These are phyloP conservation scores for Colletotrichum lupini DNA, from an alignment of 2,329 filamentous ascomycete genomes.

Conservation along the genomic window DNA sequence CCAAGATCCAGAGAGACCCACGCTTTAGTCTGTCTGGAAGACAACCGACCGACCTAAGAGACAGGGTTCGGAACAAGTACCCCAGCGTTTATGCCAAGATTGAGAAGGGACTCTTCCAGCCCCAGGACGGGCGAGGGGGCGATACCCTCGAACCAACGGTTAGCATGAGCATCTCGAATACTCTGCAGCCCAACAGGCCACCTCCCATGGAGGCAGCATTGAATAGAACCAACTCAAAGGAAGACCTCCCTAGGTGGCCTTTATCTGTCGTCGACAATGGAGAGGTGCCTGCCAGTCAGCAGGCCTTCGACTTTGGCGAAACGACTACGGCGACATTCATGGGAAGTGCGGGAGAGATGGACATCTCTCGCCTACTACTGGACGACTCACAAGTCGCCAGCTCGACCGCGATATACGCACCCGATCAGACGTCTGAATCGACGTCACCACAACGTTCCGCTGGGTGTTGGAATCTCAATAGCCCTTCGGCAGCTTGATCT, in stretches of 20 bases:
- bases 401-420: constrained; percentile 38
- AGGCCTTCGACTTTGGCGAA: constrained; percentile 58
- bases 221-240: constrained; percentile 54
- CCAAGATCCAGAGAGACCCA: constrained; percentile 71
- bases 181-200: constrained; percentile 52
- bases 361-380: constrained; percentile 69
- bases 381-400: constrained; percentile 57
- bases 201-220: constrained; percentile 52
- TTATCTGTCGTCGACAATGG: constrained; percentile 46
- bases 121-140: constrained; percentile 52
- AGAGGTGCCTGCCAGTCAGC: constrained; percentile 39
- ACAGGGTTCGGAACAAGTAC: constrained; percentile 73
- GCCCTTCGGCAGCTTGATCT: background rate
- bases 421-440: constrained; percentile 38
- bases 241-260: constrained; percentile 60
- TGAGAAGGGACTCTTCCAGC: constrained; percentile 63
- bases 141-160: constrained; percentile 63
- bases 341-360: constrained; percentile 66
- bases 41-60: constrained; percentile 72
- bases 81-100: constrained; percentile 67
- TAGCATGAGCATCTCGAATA: constrained; percentile 60
- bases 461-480: background rate
- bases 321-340: constrained; percentile 51
- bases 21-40: constrained; percentile 67
- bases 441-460: constrained; percentile 14